Evolutionary conservation across 768 basidiomycete genomes (phyloP).

Genomic region (Leccinum variicolor): DNA sequence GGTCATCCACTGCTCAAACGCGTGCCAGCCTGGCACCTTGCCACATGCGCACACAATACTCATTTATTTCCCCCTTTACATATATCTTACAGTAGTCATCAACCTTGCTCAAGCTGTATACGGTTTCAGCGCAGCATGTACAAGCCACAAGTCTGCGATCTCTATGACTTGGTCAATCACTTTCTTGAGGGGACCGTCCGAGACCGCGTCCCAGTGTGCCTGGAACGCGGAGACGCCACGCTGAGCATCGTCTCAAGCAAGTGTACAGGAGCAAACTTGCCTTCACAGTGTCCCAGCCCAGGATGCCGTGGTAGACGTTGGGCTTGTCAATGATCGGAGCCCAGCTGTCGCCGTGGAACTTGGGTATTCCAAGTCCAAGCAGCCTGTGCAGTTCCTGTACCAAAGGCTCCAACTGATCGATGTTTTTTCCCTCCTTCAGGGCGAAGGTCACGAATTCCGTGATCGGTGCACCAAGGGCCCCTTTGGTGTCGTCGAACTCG

Average conservation of each 20-base stretch:
- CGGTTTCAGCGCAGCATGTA: conserved; percentile 26
- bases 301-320: conserved; percentile 25
- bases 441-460: conserved; percentile 35
- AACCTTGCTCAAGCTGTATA: conserved; percentile 3
- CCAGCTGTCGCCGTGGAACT: conserved; percentile 31
- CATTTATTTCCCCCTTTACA: neutral
- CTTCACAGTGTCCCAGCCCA: conserved; percentile 37
- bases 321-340: conserved; percentile 17
- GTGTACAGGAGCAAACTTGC: conserved; percentile 13
- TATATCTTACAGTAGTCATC: neutral
- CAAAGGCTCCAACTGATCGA: conserved; percentile 20
- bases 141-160: conserved; percentile 30
- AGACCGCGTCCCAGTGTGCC: conserved; percentile 36
- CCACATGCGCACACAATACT: neutral
- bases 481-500: conserved; percentile 20
- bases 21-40: conserved; percentile 10
- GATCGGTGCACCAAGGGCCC: conserved; percentile 23
- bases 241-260: neutral
- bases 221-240: conserved; percentile 6
- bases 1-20: neutral
- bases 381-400: conserved; percentile 20
- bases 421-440: conserved; percentile 21
- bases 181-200: conserved; percentile 23
- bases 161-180: conserved; percentile 25
- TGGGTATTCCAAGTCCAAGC: conserved; percentile 16